A percentile compares a stretch with the other conserved stretches of the same genome.
phyloP scores from a whole-genome alignment of 345 rosid genomes.

The Lepidium africanum region DNA sequence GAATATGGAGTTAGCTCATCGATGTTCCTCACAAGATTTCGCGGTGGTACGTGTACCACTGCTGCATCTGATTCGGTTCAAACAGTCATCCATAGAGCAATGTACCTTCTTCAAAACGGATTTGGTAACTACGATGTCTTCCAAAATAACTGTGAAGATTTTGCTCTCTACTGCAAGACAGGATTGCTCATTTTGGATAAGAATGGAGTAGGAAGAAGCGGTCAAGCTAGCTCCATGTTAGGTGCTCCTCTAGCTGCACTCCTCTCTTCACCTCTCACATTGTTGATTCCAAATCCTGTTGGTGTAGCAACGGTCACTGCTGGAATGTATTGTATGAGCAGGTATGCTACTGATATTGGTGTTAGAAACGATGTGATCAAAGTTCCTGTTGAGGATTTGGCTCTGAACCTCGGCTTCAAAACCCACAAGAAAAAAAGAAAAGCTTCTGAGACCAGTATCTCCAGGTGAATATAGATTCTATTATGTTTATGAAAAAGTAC shows the following conservation, averaged over 20 bases:
- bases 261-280: slow-evolving; percentile 70
- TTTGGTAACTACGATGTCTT: slow-evolving; percentile 84
- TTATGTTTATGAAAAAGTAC: neutral
- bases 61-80: slow-evolving; percentile 60
- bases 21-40: slow-evolving; percentile 61
- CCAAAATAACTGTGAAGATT: slow-evolving; percentile 92
- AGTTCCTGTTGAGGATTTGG: slow-evolving; percentile 68
- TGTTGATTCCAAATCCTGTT: slow-evolving; percentile 90
- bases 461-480: slow-evolving; percentile 1
- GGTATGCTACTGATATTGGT: slow-evolving; percentile 92
- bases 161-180: slow-evolving; percentile 87
- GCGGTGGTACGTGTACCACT: slow-evolving; percentile 92
- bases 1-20: slow-evolving; percentile 68
- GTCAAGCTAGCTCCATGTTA: slow-evolving; percentile 75
- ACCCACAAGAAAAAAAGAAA: slow-evolving; percentile 2
- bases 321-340: slow-evolving; percentile 91
- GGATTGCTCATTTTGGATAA: slow-evolving; percentile 72
- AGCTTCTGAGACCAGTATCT: neutral
- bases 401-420: slow-evolving; percentile 8
- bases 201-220: slow-evolving; percentile 70
- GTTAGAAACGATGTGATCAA: slow-evolving; percentile 81
- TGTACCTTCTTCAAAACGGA: slow-evolving; percentile 96
- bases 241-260: slow-evolving; percentile 94
- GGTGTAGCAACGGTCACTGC: slow-evolving; percentile 91
- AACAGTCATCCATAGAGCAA: slow-evolving; percentile 71